Conservation (phyloP, 2,329 filamentous ascomycete genomes). For the Alternaria hordeiaustralica region DNA sequence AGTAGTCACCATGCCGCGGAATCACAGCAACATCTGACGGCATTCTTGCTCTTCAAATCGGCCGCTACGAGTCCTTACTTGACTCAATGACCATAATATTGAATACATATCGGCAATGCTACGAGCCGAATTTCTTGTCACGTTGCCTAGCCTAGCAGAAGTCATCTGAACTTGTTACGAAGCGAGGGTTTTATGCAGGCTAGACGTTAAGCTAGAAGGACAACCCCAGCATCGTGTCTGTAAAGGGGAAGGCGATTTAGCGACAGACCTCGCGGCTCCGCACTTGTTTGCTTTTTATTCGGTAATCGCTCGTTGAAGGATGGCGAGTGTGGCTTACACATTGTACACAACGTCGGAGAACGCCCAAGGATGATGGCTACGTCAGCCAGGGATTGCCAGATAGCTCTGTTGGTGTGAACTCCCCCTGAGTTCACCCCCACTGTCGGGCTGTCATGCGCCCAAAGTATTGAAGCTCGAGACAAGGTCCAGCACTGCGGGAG, state of each 20-base stretch:
- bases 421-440: constrained; percentile 14
- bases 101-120: background rate
- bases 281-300: constrained; percentile 7
- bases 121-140: background rate
- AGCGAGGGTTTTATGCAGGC: constrained; percentile 6
- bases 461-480: constrained; percentile 10
- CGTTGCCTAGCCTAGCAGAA: background rate
- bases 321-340: background rate
- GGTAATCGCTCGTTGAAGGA: constrained; percentile 4
- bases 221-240: background rate
- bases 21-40: background rate
- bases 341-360: background rate
- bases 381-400: background rate
- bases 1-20: background rate
- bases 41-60: background rate
- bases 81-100: background rate
- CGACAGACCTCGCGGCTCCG: constrained; percentile 3
- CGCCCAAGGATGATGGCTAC: background rate
- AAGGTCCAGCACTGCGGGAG: constrained; percentile 39
- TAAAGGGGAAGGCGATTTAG: background rate
- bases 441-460: constrained; percentile 28
- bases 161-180: background rate
- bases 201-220: constrained; percentile 10
- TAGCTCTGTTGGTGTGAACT: background rate
- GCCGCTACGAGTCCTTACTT: background rate